These are phyloP conservation scores for Mycena rebaudengoi DNA, from an alignment of 768 basidiomycete genomes.

Conservation along the genomic window DNA sequence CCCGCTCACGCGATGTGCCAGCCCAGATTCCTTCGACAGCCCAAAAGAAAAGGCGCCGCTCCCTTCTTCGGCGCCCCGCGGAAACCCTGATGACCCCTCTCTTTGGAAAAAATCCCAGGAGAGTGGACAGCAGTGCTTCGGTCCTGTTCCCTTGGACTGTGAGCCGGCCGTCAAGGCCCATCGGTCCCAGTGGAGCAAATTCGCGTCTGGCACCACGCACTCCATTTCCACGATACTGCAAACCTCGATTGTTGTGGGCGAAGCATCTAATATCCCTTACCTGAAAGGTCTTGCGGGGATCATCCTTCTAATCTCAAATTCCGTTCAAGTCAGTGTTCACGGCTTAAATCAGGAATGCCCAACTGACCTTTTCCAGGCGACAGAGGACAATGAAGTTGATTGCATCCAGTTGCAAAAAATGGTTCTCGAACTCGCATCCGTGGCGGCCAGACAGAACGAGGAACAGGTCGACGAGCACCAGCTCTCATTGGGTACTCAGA, in stretches of 20 bases:
- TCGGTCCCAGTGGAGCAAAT: slow-evolving; percentile 18
- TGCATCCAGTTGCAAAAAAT: slow-evolving; percentile 17
- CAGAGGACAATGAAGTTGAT: slow-evolving; percentile 25
- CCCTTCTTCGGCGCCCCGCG: background rate
- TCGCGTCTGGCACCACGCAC: slow-evolving; percentile 20
- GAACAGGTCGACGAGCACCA: background rate
- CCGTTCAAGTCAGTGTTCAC: slow-evolving; percentile 22
- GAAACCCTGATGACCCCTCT: slow-evolving; percentile 22
- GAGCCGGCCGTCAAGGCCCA: slow-evolving; percentile 12
- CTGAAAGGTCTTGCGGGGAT: slow-evolving; percentile 30
- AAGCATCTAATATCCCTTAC: slow-evolving; percentile 27
- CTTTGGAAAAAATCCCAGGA: slow-evolving; percentile 22
- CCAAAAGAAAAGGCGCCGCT: slow-evolving; percentile 13
- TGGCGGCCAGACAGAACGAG: slow-evolving; percentile 6
- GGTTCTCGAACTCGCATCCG: slow-evolving; percentile 19
- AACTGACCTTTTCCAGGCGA: slow-evolving; percentile 9
- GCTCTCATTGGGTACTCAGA: slow-evolving; percentile 10
- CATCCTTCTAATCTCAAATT: slow-evolving; percentile 20
- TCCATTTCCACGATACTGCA: slow-evolving; percentile 15
- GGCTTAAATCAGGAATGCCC: background rate
- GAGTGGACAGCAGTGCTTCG: slow-evolving; percentile 14
- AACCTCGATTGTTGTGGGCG: slow-evolving; percentile 18
- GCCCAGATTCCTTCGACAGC: slow-evolving; percentile 23
- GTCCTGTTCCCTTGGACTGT: slow-evolving; percentile 21
- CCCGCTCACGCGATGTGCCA: slow-evolving; percentile 21